Conservation (phyloP, 768 basidiomycete genomes). For the Boletus subcaerulescens region DNA sequence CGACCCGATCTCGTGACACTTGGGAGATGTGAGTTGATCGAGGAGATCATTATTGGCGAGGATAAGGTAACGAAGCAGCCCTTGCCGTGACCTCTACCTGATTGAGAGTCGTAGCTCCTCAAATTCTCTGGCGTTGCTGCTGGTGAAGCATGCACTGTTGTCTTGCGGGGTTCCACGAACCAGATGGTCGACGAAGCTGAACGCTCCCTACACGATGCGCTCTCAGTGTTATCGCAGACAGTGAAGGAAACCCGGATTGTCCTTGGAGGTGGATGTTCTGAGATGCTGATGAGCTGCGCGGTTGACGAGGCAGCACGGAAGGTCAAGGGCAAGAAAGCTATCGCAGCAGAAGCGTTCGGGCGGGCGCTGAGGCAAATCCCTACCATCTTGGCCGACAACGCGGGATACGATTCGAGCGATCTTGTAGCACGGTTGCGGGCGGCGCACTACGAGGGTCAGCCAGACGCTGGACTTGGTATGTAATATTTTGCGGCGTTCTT, state of each 20-base stretch:
- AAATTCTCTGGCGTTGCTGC: slow-evolving; percentile 99
- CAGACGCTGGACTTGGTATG: slow-evolving; percentile 86
- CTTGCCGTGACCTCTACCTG: neutral
- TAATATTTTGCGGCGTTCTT: neutral
- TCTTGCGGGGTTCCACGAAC: slow-evolving; percentile 93
- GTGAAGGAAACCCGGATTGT: slow-evolving; percentile 95
- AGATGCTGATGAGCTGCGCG: slow-evolving; percentile 96
- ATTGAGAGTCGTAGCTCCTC: slow-evolving; percentile 65
- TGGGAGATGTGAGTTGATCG: slow-evolving; percentile 90
- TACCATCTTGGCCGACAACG: slow-evolving; percentile 95
- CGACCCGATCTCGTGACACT: slow-evolving; percentile 89
- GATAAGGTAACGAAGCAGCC: slow-evolving; percentile 68
- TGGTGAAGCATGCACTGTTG: slow-evolving; percentile 96
- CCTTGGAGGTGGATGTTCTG: slow-evolving; percentile 95
- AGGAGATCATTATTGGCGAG: slow-evolving; percentile 99
- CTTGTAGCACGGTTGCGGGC: slow-evolving; percentile 86
- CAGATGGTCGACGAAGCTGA: slow-evolving; percentile 99
- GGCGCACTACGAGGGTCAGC: slow-evolving; percentile 87
- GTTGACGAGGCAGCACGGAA: slow-evolving; percentile 85
- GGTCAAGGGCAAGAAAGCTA: slow-evolving; percentile 91
- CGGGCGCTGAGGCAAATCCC: slow-evolving; percentile 92
- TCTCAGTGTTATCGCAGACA: slow-evolving; percentile 95
- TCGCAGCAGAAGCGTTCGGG: slow-evolving; percentile 91
- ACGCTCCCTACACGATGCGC: slow-evolving; percentile 94
- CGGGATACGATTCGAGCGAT: slow-evolving; percentile 96